Conservation (phyloP, 192 early-diverging fungal genomes). For the Jimgerdemannia lactiflua region DNA sequence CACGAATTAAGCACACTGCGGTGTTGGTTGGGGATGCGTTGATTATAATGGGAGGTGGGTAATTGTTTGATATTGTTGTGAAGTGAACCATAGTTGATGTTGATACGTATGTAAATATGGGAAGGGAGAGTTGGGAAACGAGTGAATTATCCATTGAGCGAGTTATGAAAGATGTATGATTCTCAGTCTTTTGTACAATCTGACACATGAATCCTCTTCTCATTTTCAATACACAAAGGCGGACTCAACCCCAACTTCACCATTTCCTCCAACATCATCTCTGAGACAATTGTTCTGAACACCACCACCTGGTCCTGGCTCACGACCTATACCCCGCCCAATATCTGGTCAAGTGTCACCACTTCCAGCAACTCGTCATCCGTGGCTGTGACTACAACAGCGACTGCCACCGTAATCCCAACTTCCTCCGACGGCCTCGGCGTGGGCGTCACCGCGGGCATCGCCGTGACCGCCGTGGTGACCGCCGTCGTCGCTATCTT, state of each 20-base stretch:
- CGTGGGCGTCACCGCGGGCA: not conserved
- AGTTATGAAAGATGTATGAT: no score
- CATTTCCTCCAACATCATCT: not conserved
- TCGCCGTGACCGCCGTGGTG: not conserved
- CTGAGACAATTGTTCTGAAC: not conserved
- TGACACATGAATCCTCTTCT: not conserved
- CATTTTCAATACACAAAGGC: not conserved
- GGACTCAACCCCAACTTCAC: not conserved
- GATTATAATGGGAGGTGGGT: not conserved
- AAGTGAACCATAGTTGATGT: not conserved
- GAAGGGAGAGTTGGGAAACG: not conserved
- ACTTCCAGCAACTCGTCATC: not conserved
- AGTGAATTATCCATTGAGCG: no score
- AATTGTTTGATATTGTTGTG: not conserved
- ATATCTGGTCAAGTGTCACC: not conserved
- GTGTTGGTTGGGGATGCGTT: not conserved
- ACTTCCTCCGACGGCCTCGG: not conserved
- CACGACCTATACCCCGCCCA: not conserved
- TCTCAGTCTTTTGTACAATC: not conserved
- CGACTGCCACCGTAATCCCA: not conserved
- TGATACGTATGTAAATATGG: not conserved
- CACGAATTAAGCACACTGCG: not conserved
- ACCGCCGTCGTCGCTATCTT: not conserved
- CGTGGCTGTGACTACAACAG: not conserved
- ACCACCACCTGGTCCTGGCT: not conserved